These are phyloP conservation scores for Lachancea lanzarotensis DNA, from an alignment of 805 yeast species.

Conservation along the genomic window DNA sequence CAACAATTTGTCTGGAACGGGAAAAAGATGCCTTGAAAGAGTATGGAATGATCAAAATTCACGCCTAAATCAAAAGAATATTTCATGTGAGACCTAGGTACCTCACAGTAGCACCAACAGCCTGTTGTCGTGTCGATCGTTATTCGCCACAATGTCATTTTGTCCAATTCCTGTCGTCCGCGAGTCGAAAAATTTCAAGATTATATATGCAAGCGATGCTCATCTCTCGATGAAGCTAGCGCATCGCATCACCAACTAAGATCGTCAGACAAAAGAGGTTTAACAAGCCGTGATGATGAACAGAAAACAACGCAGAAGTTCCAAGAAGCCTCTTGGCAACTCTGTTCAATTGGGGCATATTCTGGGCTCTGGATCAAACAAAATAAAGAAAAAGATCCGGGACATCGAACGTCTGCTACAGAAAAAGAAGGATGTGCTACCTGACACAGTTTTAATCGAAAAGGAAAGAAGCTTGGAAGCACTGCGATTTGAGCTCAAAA, in stretches of 20 bases:
- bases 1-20: no score
- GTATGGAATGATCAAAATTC: no score
- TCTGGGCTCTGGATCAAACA: constrained; percentile 39
- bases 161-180: neutral
- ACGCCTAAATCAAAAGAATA: no score
- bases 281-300: neutral
- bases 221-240: neutral
- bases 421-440: constrained; percentile 47
- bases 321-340: constrained; percentile 15
- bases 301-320: constrained; percentile 12
- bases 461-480: constrained; percentile 74
- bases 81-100: no score
- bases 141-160: neutral
- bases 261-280: neutral
- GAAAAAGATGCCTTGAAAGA: no score
- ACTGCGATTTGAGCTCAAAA: constrained; percentile 49
- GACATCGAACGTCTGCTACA: constrained; percentile 68
- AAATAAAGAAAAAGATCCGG: constrained; percentile 77
- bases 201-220: neutral
- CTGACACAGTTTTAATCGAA: constrained; percentile 58
- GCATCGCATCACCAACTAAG: neutral
- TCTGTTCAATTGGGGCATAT: constrained; percentile 34
- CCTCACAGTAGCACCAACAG: no score
- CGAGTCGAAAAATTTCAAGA: neutral
- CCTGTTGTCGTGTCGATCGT: no score